Conservation (phyloP, 352 stramenopile species). For the Pythium brassicae region DNA sequence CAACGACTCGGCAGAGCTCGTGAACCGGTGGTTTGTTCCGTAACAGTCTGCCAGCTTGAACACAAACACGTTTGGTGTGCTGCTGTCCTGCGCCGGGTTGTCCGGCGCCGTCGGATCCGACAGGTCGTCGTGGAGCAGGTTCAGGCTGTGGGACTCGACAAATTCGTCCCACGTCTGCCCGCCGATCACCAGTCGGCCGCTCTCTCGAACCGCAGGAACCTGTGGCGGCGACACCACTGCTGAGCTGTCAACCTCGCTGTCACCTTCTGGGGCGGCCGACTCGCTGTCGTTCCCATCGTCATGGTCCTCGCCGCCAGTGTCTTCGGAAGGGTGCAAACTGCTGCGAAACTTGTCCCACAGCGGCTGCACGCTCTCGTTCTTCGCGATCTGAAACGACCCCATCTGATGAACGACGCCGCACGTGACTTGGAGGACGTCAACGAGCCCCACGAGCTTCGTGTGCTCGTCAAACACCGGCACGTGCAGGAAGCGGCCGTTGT, state of each 20-base stretch:
- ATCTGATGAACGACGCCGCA: slow-evolving; percentile 85
- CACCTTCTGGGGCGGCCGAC: neutral
- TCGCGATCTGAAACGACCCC: slow-evolving; percentile 63
- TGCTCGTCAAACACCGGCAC: slow-evolving; percentile 92
- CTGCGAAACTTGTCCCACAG: slow-evolving; percentile 75
- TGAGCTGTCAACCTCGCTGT: neutral
- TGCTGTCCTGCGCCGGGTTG: slow-evolving; percentile 14
- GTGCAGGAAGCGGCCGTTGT: slow-evolving; percentile 96
- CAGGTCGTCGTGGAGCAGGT: slow-evolving; percentile 11
- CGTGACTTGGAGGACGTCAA: slow-evolving; percentile 95
- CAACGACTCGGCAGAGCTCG: slow-evolving; percentile 71
- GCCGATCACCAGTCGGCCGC: slow-evolving; percentile 26
- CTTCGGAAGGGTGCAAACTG: slow-evolving; percentile 37
- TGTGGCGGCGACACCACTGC: neutral
- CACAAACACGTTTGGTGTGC: slow-evolving; percentile 58
- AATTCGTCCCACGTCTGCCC: slow-evolving; percentile 44
- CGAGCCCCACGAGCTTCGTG: slow-evolving; percentile 90
- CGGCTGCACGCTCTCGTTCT: slow-evolving; percentile 64
- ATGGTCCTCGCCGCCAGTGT: slow-evolving; percentile 19
- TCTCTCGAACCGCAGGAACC: neutral
- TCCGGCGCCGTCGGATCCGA: slow-evolving; percentile 27
- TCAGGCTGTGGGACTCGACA: slow-evolving; percentile 24
- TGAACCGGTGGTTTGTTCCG: slow-evolving; percentile 83
- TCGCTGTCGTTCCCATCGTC: slow-evolving; percentile 21
- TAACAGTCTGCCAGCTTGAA: slow-evolving; percentile 83